Evolutionary conservation across 495 filamentous ascomycete species (phyloP).

Genomic region (Xanthoparmelia taractica): DNA sequence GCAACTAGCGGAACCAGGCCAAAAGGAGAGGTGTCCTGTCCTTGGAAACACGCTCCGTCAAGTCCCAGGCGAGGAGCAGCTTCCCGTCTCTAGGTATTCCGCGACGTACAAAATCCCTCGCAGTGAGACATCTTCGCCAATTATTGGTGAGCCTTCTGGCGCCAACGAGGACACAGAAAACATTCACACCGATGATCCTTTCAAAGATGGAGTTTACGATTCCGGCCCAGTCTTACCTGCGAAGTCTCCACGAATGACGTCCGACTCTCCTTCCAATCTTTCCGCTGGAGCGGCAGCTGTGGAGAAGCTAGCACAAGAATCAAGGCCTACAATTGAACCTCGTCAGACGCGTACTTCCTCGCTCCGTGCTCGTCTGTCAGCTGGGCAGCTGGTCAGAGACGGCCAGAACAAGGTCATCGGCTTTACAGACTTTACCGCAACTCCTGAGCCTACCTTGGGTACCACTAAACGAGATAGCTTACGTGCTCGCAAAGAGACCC

Average conservation of each 20-base stretch:
- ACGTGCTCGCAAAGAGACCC: slow-evolving; percentile 7
- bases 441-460: background rate
- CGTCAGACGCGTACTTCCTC: slow-evolving; percentile 27
- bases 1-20: slow-evolving; percentile 4
- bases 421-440: slow-evolving; percentile 19
- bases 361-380: slow-evolving; percentile 26
- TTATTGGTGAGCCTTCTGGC: background rate
- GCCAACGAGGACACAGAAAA: background rate
- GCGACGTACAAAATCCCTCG: slow-evolving; percentile 5
- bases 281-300: slow-evolving; percentile 17
- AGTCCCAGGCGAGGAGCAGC: slow-evolving; percentile 6
- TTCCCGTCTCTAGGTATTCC: slow-evolving; percentile 22
- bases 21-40: slow-evolving; percentile 19
- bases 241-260: background rate
- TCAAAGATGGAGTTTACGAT: slow-evolving; percentile 11
- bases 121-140: slow-evolving; percentile 7
- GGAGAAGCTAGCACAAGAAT: slow-evolving; percentile 15
- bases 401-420: slow-evolving; percentile 16
- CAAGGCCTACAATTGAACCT: slow-evolving; percentile 18
- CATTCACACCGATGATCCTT: slow-evolving; percentile 9
- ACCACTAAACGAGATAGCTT: slow-evolving; percentile 17
- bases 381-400: slow-evolving; percentile 21
- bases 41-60: slow-evolving; percentile 14
- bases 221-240: slow-evolving; percentile 3
- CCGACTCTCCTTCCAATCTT: background rate